Conservation (phyloP, 2,329 filamentous ascomycete genomes). For the Neonectria ditissima region DNA sequence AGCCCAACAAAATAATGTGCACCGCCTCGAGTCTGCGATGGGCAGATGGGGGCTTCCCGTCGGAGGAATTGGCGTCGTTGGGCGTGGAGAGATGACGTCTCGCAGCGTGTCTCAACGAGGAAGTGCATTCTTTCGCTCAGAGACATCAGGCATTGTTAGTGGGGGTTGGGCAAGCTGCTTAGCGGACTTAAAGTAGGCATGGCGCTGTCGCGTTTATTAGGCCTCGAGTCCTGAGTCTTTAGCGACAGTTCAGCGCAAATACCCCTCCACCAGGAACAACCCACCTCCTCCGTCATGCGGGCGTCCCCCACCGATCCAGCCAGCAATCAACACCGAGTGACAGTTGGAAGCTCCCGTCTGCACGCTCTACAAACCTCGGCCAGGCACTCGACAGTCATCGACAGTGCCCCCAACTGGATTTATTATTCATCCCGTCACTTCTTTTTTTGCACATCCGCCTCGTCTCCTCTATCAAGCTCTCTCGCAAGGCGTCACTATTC, state of each 20-base stretch:
- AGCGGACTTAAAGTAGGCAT: slow-evolving; percentile 18
- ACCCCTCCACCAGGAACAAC: slow-evolving; percentile 23
- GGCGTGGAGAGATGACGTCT: neutral
- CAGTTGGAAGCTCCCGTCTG: slow-evolving; percentile 3
- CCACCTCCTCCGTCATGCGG: slow-evolving; percentile 22
- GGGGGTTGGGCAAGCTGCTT: slow-evolving; percentile 12
- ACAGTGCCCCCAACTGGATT: neutral
- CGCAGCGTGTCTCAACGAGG: neutral
- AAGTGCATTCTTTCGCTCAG: neutral
- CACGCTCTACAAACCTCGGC: neutral
- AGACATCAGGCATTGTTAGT: neutral
- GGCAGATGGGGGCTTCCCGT: neutral
- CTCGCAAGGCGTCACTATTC: too few relatives aligned
- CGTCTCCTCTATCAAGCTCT: neutral
- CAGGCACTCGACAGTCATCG: neutral
- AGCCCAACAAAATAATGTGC: slow-evolving; percentile 13
- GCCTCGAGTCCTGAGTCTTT: slow-evolving; percentile 3
- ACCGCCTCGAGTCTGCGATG: slow-evolving; percentile 7
- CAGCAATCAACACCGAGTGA: slow-evolving; percentile 18
- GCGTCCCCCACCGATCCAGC: slow-evolving; percentile 18
- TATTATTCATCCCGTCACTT: neutral
- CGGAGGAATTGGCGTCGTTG: slow-evolving; percentile 7
- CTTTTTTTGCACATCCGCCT: slow-evolving; percentile 19
- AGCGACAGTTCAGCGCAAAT: neutral
- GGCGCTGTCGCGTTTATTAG: slow-evolving; percentile 9